Evolutionary conservation across 169 alveolate species (phyloP), one percentile per base, ranked within the genome.

Genomic region (Cryptosporidium sp.): DNA sequence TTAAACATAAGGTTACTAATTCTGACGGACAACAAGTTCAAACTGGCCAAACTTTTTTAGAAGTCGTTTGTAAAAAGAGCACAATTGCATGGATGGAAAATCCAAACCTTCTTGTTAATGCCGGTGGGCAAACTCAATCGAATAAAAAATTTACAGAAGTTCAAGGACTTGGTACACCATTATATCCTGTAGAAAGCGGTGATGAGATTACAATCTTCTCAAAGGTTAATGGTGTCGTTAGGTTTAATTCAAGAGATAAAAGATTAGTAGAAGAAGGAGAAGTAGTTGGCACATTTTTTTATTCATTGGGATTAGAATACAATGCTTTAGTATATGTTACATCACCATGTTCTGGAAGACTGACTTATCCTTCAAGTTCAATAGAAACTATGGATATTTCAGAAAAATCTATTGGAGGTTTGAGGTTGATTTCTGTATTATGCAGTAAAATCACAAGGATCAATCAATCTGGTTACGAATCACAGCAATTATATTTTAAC

Each of bases 1-100:
- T 69, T n/a, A 35, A 41, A 8, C 84, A 69, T 41, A 39, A 43
- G 16, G 62, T 43, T 12, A 23, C 5, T 1, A n/a, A 8, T 21
- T 23, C 23, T 35, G 16, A n/a, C 0, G 52, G 62, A 12, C 39
- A 35, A 43, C 61, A 35, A 6, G 0, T 69, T n/a, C 84, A 69
- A 26, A 0, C 84, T 16, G 84, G 84, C n/a, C 65, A 37, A 69
- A 43, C 61, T 14, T 69, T 69, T 69, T 6, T 41, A 6, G 84
- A 69, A 41, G 35, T 69, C 0, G 7, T 10, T 14, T 69, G 84
- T 14, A 69, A n/a, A 10, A 69, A 35, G 61, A 69, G 23, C 0
- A 12, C 62, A 21, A 16, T 39, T n/a, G 18, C 52, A 12, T 69
- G 84, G 84, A 10, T 69, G 12, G 52, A 69, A 5, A 45, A 69